Percentiles rank a stretch among this genome's conserved stretches.
These are phyloP conservation scores for Paecilomyces variotii DNA, from an alignment of 2,329 filamentous ascomycete species.

Conservation along the genomic window DNA sequence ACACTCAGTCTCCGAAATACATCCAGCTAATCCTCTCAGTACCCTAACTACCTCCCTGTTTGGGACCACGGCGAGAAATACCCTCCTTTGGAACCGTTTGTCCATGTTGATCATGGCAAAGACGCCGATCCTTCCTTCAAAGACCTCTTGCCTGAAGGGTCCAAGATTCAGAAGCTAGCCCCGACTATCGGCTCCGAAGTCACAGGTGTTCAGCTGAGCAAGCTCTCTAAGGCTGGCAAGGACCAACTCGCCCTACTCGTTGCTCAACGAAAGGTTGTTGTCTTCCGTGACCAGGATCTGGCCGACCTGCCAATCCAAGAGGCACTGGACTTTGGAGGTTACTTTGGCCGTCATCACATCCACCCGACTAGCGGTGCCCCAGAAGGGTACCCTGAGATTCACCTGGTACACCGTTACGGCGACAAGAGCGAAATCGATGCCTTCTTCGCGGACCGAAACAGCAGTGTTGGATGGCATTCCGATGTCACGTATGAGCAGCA, in stretches of 20 bases:
- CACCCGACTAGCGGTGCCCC: slow-evolving; percentile 4
- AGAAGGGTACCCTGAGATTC: slow-evolving; percentile 3
- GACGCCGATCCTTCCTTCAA: slow-evolving; percentile 36
- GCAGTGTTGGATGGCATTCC: slow-evolving; percentile 13
- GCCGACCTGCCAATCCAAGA: slow-evolving; percentile 10
- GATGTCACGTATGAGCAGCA: slow-evolving; percentile 21
- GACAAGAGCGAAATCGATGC: not conserved
- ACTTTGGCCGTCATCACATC: slow-evolving; percentile 20
- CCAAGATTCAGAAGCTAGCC: slow-evolving; percentile 9
- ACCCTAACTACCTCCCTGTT: slow-evolving; percentile 18
- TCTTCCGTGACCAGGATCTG: slow-evolving; percentile 11
- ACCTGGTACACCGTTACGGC: slow-evolving; percentile 1
- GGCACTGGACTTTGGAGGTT: slow-evolving; percentile 16
- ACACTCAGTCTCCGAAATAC: not conserved
- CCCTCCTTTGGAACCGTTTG: slow-evolving; percentile 33
- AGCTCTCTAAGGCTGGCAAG: slow-evolving; percentile 41
- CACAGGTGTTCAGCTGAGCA: slow-evolving; percentile 41
- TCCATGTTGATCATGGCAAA: slow-evolving; percentile 34
- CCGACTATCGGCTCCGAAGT: slow-evolving; percentile 42
- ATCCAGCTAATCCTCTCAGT: slow-evolving; percentile 6
- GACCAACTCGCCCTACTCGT: slow-evolving; percentile 44
- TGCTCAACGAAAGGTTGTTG: slow-evolving; percentile 12
- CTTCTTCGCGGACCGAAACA: slow-evolving; percentile 22
- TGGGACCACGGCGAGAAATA: slow-evolving; percentile 23
- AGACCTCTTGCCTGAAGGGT: slow-evolving; percentile 29